These are phyloP conservation scores for Neodidymelliopsis sp. DNA, from an alignment of 2,329 filamentous ascomycete genomes.

Conservation along the genomic window DNA sequence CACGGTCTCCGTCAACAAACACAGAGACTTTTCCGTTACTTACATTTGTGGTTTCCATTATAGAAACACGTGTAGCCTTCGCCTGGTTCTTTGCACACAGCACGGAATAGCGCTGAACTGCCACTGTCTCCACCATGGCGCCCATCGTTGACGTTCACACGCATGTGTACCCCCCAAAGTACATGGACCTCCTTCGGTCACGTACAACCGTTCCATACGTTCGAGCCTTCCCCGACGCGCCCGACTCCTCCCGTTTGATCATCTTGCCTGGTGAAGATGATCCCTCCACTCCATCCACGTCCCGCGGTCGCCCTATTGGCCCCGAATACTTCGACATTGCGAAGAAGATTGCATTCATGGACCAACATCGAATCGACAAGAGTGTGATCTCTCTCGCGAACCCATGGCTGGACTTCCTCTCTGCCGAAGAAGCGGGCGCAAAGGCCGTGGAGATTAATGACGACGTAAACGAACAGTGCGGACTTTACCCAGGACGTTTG, in stretches of 20 bases:
- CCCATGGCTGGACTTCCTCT: constrained; percentile 90
- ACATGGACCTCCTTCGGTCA: constrained; percentile 64
- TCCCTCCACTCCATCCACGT: constrained; percentile 57
- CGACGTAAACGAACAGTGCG: constrained; percentile 78
- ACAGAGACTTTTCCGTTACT: not conserved
- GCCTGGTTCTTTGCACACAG: not conserved
- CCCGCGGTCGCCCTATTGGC: constrained; percentile 82
- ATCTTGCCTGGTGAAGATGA: constrained; percentile 68
- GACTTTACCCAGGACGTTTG: constrained; percentile 68
- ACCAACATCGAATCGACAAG: constrained; percentile 79
- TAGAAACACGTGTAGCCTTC: no score
- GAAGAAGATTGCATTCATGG: constrained; percentile 88
- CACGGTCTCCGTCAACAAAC: not conserved
- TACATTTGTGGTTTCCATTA: no score
- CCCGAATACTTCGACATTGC: constrained; percentile 81
- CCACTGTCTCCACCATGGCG: constrained; percentile 28
- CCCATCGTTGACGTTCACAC: constrained; percentile 67
- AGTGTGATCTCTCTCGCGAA: constrained; percentile 91
- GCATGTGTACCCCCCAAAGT: constrained; percentile 68
- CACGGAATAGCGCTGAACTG: no score
- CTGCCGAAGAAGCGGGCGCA: constrained; percentile 64
- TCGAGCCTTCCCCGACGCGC: constrained; percentile 65
- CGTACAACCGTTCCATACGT: constrained; percentile 73
- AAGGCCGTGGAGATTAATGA: constrained; percentile 76
- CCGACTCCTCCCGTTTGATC: constrained; percentile 68